Evolutionary conservation across 164 flowering plant genomes (phyloP).

Genomic region (Aristolochia californica): DNA sequence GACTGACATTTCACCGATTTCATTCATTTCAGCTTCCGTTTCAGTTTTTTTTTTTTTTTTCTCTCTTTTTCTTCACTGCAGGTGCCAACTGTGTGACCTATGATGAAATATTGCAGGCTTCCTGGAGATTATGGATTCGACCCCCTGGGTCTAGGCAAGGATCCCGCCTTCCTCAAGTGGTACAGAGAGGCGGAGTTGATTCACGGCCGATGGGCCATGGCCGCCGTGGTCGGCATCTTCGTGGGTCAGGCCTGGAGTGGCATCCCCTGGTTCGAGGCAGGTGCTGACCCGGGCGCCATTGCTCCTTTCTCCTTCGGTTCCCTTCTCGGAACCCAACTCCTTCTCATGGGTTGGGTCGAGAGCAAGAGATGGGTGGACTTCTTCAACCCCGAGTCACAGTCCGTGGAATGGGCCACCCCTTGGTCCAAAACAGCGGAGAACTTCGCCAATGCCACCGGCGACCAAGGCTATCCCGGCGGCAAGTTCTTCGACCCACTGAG

Average conservation of each 20-base stretch:
- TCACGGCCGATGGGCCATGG: constrained; percentile 99
- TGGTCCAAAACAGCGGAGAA: constrained; percentile 89
- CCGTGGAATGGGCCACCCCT: constrained; percentile 98
- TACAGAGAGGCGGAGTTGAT: constrained; percentile 98
- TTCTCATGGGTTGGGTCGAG: constrained; percentile 99
- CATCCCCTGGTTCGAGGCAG: constrained; percentile 95
- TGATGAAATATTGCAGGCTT: constrained; percentile 32
- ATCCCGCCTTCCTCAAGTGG: constrained; percentile 95
- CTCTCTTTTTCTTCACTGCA: too few relatives aligned
- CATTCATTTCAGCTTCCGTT: too few relatives aligned
- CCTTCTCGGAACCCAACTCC: constrained; percentile 82
- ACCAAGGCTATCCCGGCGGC: constrained; percentile 95
- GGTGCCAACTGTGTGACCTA: too few relatives aligned
- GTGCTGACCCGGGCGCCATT: constrained; percentile 90
- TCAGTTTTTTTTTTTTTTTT: background rate
- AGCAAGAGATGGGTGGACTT: constrained; percentile 98
- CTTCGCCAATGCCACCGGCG: constrained; percentile 84
- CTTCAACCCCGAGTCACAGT: constrained; percentile 94
- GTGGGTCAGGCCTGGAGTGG: constrained; percentile 97
- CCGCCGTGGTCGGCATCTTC: constrained; percentile 87
- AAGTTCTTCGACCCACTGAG: constrained; percentile 86
- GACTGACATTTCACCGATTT: too few relatives aligned
- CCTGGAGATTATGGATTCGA: constrained; percentile 96
- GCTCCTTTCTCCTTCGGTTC: constrained; percentile 95
- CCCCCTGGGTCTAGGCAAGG: constrained; percentile 95